Evolutionary conservation across 1,284 basidiomycete species (phyloP), one percentile per base, ranked within the genome.

Genomic region (Schizopora paradoxa): DNA sequence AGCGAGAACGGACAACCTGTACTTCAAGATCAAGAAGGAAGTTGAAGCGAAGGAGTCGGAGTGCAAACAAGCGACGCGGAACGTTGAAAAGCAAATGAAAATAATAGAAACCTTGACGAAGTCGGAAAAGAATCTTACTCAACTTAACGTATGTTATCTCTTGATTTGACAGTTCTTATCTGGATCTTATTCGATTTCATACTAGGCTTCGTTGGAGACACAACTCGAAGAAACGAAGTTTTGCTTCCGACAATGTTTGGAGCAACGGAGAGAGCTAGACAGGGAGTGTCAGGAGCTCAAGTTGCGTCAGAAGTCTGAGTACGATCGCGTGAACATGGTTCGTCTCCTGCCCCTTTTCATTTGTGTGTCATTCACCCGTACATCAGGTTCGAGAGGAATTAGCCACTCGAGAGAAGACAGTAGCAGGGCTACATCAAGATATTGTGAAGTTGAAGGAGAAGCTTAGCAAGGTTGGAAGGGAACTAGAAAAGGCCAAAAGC

Each of bases 1-100:
- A 83, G 88, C 91, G 10, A 97, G 95, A 66, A 83, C 89, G 16
- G 94, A 98, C 58, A 96, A 93, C 71, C 96, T 93, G 66, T 98
- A 84, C 65, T 98, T 86, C 62, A 79, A 88, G 21, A 83, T 86
- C 4, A 91, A 95, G 86, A 82, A 91, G 26, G 82, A 86, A 47
- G 93, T 91, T 62, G 93, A 97, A 52, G 82, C 86, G 2, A 66
- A 86, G 4, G 87, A 91, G 28, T 72, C 70, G 2, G 91, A 96
- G 62, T 76, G 81, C 49, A 87, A 89, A 61, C 79, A 76, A 27
- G 66, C 85, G 18, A 64, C 71, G 27, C 71, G 79, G 31, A 77
- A 74, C 39, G 63, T 82, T 13, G 91, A 94, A 59, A 89, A 89
- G 55, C 91, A 94, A 59, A 73, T 74, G 25, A 85, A 85, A 59